A percentile compares a stretch with the other conserved stretches of the same genome.
Evolutionary conservation across 2,329 filamentous ascomycete species (phyloP).

Genomic region (Pseudogymnoascus verrucosus): DNA sequence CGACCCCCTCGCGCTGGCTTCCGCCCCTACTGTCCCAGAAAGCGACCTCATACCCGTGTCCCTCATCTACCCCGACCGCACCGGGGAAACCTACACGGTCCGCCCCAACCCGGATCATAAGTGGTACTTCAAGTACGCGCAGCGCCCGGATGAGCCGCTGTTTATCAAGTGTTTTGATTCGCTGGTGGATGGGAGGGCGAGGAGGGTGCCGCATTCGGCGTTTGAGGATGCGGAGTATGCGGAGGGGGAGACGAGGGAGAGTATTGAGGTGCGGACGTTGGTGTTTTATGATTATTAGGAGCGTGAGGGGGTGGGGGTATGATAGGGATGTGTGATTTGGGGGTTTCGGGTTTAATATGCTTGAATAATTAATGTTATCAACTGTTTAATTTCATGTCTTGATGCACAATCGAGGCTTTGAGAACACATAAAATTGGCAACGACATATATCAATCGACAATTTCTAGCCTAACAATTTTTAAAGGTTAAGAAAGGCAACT

Average conservation of each 20-base stretch:
- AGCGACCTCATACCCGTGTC: slow-evolving; percentile 40
- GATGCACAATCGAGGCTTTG: neutral
- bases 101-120: slow-evolving; percentile 35
- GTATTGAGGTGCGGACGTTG: slow-evolving; percentile 48
- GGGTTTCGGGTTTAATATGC: neutral
- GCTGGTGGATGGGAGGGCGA: slow-evolving; percentile 44
- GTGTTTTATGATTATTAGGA: slow-evolving; percentile 36
- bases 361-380: neutral
- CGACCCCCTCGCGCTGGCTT: slow-evolving; percentile 47
- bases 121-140: slow-evolving; percentile 46
- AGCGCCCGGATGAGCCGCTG: slow-evolving; percentile 45
- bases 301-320: neutral
- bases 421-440: no score
- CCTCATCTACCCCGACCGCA: slow-evolving; percentile 43
- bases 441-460: neutral
- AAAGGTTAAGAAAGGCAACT: no score
- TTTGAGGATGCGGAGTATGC: slow-evolving; percentile 43
- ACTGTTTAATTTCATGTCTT: neutral
- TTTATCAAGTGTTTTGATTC: slow-evolving; percentile 57
- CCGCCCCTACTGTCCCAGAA: slow-evolving; percentile 42
- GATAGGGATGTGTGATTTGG: neutral
- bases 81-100: slow-evolving; percentile 42
- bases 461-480: no score
- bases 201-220: slow-evolving; percentile 47
- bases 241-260: slow-evolving; percentile 37